phyloP scores from a whole-genome alignment of 2,329 filamentous ascomycete genomes.

The Drechslera avenae region DNA sequence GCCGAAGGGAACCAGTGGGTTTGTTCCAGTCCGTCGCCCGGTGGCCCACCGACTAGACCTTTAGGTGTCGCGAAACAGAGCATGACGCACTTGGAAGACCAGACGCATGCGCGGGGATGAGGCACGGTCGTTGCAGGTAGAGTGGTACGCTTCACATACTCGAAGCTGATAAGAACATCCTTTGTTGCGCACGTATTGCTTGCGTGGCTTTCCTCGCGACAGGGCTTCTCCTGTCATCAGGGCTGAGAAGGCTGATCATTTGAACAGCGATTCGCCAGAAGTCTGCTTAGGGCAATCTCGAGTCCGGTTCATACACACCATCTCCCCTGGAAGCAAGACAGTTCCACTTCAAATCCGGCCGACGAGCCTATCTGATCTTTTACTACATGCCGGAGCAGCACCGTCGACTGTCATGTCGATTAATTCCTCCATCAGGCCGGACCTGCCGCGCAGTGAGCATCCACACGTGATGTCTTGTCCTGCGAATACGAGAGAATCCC shows the following conservation, averaged over 20 bases:
- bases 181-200: constrained; percentile 25
- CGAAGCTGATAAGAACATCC: constrained; percentile 15
- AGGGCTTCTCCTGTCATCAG: constrained; percentile 26
- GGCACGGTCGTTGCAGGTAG: constrained; percentile 33
- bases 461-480: constrained; percentile 7
- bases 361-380: constrained; percentile 26
- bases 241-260: constrained; percentile 27
- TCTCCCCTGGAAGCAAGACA: constrained; percentile 8
- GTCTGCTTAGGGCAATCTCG: constrained; percentile 25
- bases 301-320: constrained; percentile 29
- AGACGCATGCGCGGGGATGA: constrained; percentile 7
- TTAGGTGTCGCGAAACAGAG: constrained; percentile 1
- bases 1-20: constrained; percentile 16
- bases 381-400: constrained; percentile 21
- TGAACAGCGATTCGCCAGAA: constrained; percentile 38
- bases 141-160: constrained; percentile 13
- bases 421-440: constrained; percentile 17
- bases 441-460: constrained; percentile 11
- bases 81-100: constrained; percentile 11
- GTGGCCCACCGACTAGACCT: constrained; percentile 4
- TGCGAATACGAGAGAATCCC: constrained; percentile 7
- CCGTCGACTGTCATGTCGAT: constrained; percentile 17
- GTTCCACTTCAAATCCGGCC: constrained; percentile 29
- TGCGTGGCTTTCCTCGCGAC: constrained; percentile 23
- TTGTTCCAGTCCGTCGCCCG: constrained; percentile 2